Conservation (phyloP, 768 basidiomycete species). For the Dacryopinax primogenitus region DNA sequence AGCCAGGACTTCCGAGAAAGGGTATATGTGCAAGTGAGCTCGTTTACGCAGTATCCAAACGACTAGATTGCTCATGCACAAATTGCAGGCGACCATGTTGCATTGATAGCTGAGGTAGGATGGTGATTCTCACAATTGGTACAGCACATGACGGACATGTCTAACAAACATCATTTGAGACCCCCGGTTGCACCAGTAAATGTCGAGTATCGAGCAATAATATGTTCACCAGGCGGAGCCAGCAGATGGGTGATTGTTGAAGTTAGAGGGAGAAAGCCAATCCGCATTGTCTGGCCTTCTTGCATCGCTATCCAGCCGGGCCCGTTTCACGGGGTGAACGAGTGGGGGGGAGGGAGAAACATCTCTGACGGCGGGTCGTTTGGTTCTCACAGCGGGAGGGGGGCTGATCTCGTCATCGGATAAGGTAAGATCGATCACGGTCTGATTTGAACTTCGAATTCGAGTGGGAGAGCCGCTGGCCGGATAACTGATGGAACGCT, state of each 20-base stretch:
- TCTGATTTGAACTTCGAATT: slow-evolving; percentile 29
- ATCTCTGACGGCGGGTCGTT: slow-evolving; percentile 18
- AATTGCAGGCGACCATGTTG: slow-evolving; percentile 52
- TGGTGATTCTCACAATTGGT: neutral
- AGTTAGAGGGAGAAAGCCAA: neutral
- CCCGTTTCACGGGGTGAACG: slow-evolving; percentile 14
- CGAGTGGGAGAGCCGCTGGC: slow-evolving; percentile 22
- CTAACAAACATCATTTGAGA: neutral
- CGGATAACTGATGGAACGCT: slow-evolving; percentile 23
- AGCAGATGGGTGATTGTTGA: neutral
- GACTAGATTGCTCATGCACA: neutral
- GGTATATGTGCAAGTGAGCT: slow-evolving; percentile 53
- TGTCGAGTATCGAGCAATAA: neutral
- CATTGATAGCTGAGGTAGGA: slow-evolving; percentile 53
- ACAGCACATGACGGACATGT: neutral
- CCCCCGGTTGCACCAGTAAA: neutral
- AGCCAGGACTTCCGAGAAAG: slow-evolving; percentile 63
- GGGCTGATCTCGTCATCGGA: slow-evolving; percentile 40
- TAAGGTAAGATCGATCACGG: slow-evolving; percentile 74
- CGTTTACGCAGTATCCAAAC: neutral
- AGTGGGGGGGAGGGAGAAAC: slow-evolving; percentile 24
- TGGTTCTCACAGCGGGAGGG: slow-evolving; percentile 41
- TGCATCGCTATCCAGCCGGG: neutral
- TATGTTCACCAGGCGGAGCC: neutral
- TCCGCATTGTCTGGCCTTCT: neutral